Evolutionary conservation across 805 yeast species (phyloP).

Genomic region (Cyberlindnera maritima): DNA sequence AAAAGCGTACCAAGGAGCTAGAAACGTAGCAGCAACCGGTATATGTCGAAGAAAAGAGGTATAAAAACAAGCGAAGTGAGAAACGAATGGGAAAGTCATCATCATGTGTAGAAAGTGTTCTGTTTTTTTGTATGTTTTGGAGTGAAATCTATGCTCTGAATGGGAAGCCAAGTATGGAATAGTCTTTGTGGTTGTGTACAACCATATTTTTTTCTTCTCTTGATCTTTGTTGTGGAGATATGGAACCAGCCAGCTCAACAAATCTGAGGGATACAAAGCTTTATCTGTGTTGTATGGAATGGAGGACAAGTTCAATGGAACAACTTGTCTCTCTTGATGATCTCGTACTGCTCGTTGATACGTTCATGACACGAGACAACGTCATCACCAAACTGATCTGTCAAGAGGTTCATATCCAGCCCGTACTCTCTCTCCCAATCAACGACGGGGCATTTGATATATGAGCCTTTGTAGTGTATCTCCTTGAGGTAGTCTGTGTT

Average conservation of each 20-base stretch:
- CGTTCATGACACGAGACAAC: constrained; percentile 14
- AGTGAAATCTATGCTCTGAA: too few relatives aligned
- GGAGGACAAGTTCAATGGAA: constrained; percentile 12
- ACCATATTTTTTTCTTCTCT: too few relatives aligned
- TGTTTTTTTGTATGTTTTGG: too few relatives aligned
- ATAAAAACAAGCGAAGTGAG: background rate
- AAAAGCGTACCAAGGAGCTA: background rate
- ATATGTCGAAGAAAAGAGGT: background rate
- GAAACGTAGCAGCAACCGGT: constrained; percentile 5
- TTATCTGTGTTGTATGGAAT: background rate
- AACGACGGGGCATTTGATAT: constrained; percentile 25
- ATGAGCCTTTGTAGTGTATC: constrained; percentile 26
- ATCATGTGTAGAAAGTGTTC: background rate
- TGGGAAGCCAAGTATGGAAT: too few relatives aligned
- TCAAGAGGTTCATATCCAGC: constrained; percentile 15
- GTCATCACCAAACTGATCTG: constrained; percentile 6
- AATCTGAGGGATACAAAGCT: too few relatives aligned
- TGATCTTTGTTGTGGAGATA: too few relatives aligned
- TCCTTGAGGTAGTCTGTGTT: constrained; percentile 25
- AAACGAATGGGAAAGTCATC: background rate
- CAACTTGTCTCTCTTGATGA: constrained; percentile 26
- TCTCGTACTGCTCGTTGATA: constrained; percentile 27
- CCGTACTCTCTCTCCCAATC: constrained; percentile 27
- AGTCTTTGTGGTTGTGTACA: too few relatives aligned
- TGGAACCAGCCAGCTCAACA: background rate